These are phyloP conservation scores for Tagetes patula DNA, from an alignment of 129 eudicot genomes.

Conservation along the genomic window DNA sequence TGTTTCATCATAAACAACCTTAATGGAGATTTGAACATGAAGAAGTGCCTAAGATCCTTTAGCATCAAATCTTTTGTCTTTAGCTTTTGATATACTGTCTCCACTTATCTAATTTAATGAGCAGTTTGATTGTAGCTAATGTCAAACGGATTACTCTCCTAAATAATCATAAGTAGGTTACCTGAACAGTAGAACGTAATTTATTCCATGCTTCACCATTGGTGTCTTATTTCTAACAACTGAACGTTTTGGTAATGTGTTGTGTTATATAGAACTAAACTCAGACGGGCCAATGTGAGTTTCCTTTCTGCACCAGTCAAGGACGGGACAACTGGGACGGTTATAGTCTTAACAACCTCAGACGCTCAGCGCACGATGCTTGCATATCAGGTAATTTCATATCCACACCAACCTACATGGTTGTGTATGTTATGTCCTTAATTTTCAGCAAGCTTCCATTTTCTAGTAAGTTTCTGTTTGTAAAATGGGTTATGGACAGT, in stretches of 20 bases:
- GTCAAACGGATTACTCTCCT: no score
- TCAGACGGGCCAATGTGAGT: constrained; percentile 87
- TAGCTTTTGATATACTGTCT: no score
- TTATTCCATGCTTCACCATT: background rate
- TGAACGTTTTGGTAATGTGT: constrained; percentile 1
- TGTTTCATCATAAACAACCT: no score
- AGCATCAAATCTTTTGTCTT: no score
- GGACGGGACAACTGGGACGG: constrained; percentile 98
- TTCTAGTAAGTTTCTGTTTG: background rate
- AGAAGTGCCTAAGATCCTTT: no score
- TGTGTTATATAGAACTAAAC: constrained; percentile 51
- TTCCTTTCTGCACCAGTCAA: constrained; percentile 88
- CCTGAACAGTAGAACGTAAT: no score
- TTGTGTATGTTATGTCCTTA: background rate
- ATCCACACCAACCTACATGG: constrained; percentile 3
- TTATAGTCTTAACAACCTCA: constrained; percentile 90
- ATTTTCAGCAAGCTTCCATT: constrained; percentile 1
- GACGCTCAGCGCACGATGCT: constrained; percentile 99
- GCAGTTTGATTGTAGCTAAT: no score
- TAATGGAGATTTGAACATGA: no score
- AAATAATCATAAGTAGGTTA: no score
- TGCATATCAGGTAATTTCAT: constrained; percentile 75
- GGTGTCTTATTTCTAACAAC: background rate
- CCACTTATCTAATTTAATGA: no score
- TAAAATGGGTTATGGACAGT: background rate